Evolutionary conservation across 2,329 filamentous ascomycete genomes (phyloP).

Genomic region (Didymella lethalis): DNA sequence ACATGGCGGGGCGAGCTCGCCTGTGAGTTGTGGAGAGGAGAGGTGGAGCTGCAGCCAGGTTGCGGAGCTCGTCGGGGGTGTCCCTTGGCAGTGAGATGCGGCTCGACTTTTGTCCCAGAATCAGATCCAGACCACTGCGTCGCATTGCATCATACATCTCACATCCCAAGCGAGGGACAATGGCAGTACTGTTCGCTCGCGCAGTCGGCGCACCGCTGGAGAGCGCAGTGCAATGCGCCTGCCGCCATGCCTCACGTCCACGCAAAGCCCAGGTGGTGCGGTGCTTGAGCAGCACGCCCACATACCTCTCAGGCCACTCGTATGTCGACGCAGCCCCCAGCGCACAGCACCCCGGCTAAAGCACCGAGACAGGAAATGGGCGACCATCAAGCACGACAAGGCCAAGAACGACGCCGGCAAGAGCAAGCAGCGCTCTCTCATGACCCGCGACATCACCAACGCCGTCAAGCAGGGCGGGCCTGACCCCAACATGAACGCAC

Average conservation of each 20-base stretch:
- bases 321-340: slow-evolving; percentile 22
- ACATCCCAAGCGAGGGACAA: slow-evolving; percentile 15
- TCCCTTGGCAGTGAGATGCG: slow-evolving; percentile 35
- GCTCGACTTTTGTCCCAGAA: slow-evolving; percentile 27
- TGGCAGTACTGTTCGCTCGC: slow-evolving; percentile 38
- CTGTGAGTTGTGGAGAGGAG: slow-evolving; percentile 30
- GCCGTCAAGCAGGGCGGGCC: slow-evolving; percentile 80
- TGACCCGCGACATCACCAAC: slow-evolving; percentile 76
- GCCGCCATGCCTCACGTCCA: slow-evolving; percentile 24
- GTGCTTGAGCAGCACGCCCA: slow-evolving; percentile 40
- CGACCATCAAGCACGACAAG: slow-evolving; percentile 95
- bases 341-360: not conserved
- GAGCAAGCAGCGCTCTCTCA: slow-evolving; percentile 70
- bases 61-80: slow-evolving; percentile 40
- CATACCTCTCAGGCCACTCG: slow-evolving; percentile 45
- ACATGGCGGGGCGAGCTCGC: slow-evolving; percentile 34
- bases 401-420: slow-evolving; percentile 83
- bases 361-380: slow-evolving; percentile 75
- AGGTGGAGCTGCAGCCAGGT: slow-evolving; percentile 28
- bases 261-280: slow-evolving; percentile 32
- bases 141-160: slow-evolving; percentile 4
- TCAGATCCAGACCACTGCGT: slow-evolving; percentile 2
- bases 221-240: slow-evolving; percentile 28
- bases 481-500: slow-evolving; percentile 76
- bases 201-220: slow-evolving; percentile 26